These are phyloP conservation scores for Hamamelis virginiana DNA, from an alignment of 164 flowering plant species.

Conservation along the genomic window DNA sequence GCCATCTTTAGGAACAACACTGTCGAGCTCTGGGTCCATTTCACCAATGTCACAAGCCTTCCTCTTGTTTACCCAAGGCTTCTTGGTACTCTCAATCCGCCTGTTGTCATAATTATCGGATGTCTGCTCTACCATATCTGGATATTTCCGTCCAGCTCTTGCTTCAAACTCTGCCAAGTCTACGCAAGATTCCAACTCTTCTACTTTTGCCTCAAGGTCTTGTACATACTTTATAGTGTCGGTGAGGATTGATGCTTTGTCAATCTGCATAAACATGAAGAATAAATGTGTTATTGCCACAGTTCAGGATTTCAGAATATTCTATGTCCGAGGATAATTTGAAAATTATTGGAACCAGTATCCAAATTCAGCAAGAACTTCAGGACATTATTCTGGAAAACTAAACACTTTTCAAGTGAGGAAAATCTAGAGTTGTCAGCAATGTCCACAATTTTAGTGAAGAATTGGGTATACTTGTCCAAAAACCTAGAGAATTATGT, in stretches of 20 bases:
- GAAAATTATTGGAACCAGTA: too few species aligned
- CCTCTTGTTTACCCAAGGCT: slow-evolving; percentile 54
- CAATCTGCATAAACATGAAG: slow-evolving; percentile 47
- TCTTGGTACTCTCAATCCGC: slow-evolving; percentile 25
- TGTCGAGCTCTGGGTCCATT: slow-evolving; percentile 31
- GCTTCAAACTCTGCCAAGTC: slow-evolving; percentile 34
- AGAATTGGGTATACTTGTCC: too few species aligned
- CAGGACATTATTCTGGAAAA: too few species aligned
- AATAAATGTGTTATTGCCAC: too few species aligned
- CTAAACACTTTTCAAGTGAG: too few species aligned
- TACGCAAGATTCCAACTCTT: slow-evolving; percentile 62
- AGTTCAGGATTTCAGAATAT: too few species aligned
- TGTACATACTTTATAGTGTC: slow-evolving; percentile 72
- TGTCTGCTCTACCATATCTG: slow-evolving; percentile 53
- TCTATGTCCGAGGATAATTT: too few species aligned
- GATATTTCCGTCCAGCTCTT: slow-evolving; percentile 38
- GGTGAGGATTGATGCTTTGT: slow-evolving; percentile 61
- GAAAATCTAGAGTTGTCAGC: too few species aligned
- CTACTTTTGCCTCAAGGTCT: slow-evolving; percentile 75
- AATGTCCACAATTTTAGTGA: too few species aligned
- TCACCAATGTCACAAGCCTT: slow-evolving; percentile 59
- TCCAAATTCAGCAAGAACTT: too few species aligned
- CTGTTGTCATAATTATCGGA: slow-evolving; percentile 61
- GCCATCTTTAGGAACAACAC: slow-evolving; percentile 30
- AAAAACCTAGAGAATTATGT: too few species aligned